A percentile compares a stretch with the other conserved stretches of the same genome.
phyloP scores from a whole-genome alignment of 345 rosid genomes.

The Linum usitatissimum region DNA sequence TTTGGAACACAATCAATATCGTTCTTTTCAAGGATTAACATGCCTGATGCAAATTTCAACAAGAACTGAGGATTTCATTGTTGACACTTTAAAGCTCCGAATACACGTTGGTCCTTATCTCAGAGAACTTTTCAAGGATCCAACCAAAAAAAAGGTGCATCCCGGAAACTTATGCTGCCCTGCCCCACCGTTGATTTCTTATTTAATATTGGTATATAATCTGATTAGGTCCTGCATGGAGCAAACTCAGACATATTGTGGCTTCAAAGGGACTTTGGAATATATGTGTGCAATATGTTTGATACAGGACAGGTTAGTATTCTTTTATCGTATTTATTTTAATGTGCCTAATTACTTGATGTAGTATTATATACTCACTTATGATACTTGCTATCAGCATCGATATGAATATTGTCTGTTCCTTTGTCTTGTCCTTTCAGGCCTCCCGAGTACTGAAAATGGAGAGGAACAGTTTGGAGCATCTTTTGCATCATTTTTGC shows the following conservation, averaged over 20 bases:
- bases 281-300: conserved; percentile 88
- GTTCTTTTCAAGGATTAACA: conserved; percentile 90
- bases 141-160: conserved; percentile 76
- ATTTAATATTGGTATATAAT: conserved; percentile 20
- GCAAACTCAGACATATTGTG: conserved; percentile 87
- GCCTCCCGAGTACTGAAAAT: conserved; percentile 81
- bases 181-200: conserved; percentile 12
- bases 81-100: conserved; percentile 81
- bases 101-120: conserved; percentile 73
- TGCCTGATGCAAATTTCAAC: conserved; percentile 98
- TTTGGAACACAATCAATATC: conserved; percentile 93
- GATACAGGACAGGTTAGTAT: conserved; percentile 89
- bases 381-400: too few relatives aligned
- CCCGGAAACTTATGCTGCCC: conserved; percentile 1
- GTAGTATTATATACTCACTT: neutral
- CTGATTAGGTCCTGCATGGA: conserved; percentile 90
- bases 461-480: conserved; percentile 84
- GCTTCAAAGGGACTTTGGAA: conserved; percentile 98
- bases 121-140: conserved; percentile 83
- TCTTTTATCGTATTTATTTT: neutral
- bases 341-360: neutral
- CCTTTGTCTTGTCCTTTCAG: conserved; percentile 27
- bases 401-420: neutral
- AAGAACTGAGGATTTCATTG: conserved; percentile 71
- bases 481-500: conserved; percentile 64